Conservation (phyloP, 345 rosid genomes). For the Bruguiera parviflora region DNA sequence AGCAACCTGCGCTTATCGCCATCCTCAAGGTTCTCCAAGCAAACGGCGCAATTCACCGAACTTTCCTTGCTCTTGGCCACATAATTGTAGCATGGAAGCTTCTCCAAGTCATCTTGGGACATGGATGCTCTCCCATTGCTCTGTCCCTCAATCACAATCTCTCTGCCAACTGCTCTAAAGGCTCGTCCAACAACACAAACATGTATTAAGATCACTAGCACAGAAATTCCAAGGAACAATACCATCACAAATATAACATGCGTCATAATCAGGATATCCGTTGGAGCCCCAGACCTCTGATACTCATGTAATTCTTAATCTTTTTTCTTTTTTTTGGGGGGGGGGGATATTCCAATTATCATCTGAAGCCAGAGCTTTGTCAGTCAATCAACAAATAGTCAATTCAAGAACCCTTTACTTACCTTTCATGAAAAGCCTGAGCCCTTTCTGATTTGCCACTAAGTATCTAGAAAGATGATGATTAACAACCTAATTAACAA, state of each 20-base stretch:
- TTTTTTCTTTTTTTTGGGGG: neutral
- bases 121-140: conserved; percentile 17
- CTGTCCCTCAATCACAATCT: neutral
- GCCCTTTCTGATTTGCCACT: no score
- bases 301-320: conserved; percentile 21
- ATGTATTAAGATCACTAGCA: conserved; percentile 36
- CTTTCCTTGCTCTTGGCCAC: conserved; percentile 32
- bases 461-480: no score
- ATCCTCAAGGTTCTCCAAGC: conserved; percentile 47
- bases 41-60: conserved; percentile 50
- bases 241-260: conserved; percentile 33
- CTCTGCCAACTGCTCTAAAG: conserved; percentile 17
- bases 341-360: neutral
- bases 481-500: no score
- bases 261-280: conserved; percentile 26
- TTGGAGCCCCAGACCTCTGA: conserved; percentile 5
- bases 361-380: neutral
- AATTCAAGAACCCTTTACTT: neutral
- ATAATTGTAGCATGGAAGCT: conserved; percentile 54
- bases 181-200: conserved; percentile 40
- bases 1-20: conserved; percentile 56
- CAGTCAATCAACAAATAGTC: neutral
- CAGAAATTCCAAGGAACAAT: conserved; percentile 37
- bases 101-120: conserved; percentile 49
- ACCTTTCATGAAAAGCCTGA: neutral